A percentile compares a stretch with the other conserved stretches of the same genome.
Conservation (phyloP, 202 grass and related monocot species). For the Saccharum hybrid region DNA sequence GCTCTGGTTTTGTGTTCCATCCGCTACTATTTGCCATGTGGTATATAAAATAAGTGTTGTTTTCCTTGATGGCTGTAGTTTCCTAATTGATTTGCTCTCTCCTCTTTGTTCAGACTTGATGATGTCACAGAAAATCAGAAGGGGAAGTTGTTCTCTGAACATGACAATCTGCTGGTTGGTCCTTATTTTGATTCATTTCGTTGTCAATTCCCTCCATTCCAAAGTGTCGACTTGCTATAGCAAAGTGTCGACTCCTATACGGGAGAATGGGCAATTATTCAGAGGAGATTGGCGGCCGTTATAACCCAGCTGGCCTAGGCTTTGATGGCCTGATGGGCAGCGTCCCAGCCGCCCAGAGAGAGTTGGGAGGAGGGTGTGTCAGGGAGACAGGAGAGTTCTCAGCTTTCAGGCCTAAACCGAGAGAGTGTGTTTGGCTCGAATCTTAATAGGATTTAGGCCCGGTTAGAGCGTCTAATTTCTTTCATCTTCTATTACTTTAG, state of each 20-base stretch:
- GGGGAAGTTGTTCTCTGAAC: slow-evolving; percentile 61
- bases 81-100: neutral
- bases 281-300: neutral
- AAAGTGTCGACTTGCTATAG: neutral
- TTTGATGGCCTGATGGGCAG: neutral
- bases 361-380: neutral
- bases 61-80: slow-evolving; percentile 19
- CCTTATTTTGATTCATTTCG: slow-evolving; percentile 8
- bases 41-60: slow-evolving; percentile 13
- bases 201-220: slow-evolving; percentile 8
- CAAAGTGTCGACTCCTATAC: neutral
- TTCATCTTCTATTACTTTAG: neutral
- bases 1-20: slow-evolving; percentile 1
- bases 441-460: neutral
- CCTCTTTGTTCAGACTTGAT: slow-evolving; percentile 69
- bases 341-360: neutral
- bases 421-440: neutral
- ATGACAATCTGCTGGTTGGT: slow-evolving; percentile 67
- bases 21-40: slow-evolving; percentile 10
- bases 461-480: neutral
- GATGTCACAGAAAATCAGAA: slow-evolving; percentile 52
- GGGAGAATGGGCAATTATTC: neutral
- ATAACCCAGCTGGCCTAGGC: neutral
- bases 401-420: neutral
- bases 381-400: neutral